These are phyloP conservation scores for Cardamine chenopodiifolia DNA, from an alignment of 345 rosid genomes.

Conservation along the genomic window DNA sequence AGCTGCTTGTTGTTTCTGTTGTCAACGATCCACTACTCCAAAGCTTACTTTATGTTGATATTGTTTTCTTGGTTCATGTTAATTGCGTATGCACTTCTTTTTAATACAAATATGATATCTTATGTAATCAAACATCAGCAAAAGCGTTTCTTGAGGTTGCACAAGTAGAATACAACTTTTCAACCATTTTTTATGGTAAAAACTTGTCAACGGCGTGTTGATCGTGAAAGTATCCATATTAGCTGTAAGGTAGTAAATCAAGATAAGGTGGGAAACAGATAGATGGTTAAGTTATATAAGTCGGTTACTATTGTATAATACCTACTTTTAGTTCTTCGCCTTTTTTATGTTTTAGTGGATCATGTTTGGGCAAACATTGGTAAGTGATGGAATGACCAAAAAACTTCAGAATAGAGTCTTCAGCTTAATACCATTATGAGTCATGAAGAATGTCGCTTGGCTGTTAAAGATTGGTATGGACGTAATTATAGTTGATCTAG, in stretches of 20 bases:
- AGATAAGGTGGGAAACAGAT: constrained; percentile 19
- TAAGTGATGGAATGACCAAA: not conserved
- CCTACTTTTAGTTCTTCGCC: constrained; percentile 11
- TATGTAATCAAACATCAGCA: constrained; percentile 31
- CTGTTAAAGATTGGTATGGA: constrained; percentile 19
- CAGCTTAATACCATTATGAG: not conserved
- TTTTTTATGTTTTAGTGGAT: constrained; percentile 25
- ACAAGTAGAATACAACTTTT: constrained; percentile 15
- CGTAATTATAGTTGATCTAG: constrained; percentile 17
- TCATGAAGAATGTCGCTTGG: constrained; percentile 10
- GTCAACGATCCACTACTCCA: constrained; percentile 43
- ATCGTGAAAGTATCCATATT: constrained; percentile 22
- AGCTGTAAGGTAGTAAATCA: not conserved
- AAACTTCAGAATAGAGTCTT: not conserved
- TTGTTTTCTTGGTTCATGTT: constrained; percentile 44
- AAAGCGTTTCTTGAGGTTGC: constrained; percentile 33
- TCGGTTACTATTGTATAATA: constrained; percentile 24
- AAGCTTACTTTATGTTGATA: constrained; percentile 29
- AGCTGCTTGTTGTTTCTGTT: constrained; percentile 27
- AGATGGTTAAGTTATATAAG: constrained; percentile 1
- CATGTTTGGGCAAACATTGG: constrained; percentile 19
- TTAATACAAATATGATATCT: constrained; percentile 30
- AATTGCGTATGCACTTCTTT: constrained; percentile 27
- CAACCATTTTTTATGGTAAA: constrained; percentile 8
- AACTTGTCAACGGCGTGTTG: constrained; percentile 28